phyloP scores from a whole-genome alignment of 768 basidiomycete species.

The Phlegmacium glaucopus region DNA sequence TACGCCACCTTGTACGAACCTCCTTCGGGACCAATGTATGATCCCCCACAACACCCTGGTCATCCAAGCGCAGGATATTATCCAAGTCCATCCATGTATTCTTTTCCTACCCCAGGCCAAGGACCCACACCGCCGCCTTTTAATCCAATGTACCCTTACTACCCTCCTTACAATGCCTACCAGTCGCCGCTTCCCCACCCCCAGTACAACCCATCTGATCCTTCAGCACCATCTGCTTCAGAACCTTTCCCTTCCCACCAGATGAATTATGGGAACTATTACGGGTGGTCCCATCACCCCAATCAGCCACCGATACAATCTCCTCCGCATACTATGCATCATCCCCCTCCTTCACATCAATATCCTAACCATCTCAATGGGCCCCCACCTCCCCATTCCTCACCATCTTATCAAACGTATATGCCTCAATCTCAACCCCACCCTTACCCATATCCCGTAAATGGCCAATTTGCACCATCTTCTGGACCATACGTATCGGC shows the following conservation, averaged over 20 bases:
- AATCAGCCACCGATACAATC: constrained; percentile 28
- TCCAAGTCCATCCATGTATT: constrained; percentile 49
- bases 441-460: constrained; percentile 26
- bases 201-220: constrained; percentile 31
- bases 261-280: constrained; percentile 30
- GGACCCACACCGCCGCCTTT: constrained; percentile 32
- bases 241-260: constrained; percentile 33
- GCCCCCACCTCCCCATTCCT: constrained; percentile 25
- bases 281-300: constrained; percentile 35
- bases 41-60: constrained; percentile 40
- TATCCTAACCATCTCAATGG: constrained; percentile 17
- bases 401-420: constrained; percentile 34
- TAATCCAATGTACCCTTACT: constrained; percentile 41
- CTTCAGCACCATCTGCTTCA: constrained; percentile 27
- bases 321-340: constrained; percentile 25
- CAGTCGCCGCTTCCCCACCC: constrained; percentile 30
- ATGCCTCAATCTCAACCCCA: constrained; percentile 28
- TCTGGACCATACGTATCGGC: constrained; percentile 25
- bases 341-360: constrained; percentile 29
- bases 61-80: constrained; percentile 37
- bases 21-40: constrained; percentile 40
- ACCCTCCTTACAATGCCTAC: constrained; percentile 32
- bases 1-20: constrained; percentile 76
- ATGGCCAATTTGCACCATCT: constrained; percentile 26
- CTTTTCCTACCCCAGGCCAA: constrained; percentile 42